Conservation (phyloP, 2,329 filamentous ascomycete species). For the Lasiodiplodia hormozganensis region DNA sequence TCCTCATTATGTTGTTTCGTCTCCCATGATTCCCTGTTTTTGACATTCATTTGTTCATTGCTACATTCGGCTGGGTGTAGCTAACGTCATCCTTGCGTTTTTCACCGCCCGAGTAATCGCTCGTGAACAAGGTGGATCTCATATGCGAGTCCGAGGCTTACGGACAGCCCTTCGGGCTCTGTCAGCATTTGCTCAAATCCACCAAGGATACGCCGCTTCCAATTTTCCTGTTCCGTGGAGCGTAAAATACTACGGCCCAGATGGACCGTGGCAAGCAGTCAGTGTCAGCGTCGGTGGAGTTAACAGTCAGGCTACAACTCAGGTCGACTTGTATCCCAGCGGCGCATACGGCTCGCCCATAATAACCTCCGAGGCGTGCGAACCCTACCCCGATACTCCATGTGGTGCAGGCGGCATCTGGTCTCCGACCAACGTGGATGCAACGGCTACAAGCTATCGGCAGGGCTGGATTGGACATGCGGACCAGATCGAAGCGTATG, state of each 20-base stretch:
- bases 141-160: not conserved
- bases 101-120: not conserved
- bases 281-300: not conserved
- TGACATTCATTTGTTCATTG: not conserved
- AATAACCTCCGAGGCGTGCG: constrained; percentile 30
- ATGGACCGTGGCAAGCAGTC: constrained; percentile 36
- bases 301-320: constrained; percentile 19
- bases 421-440: constrained; percentile 27
- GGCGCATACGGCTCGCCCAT: constrained; percentile 27
- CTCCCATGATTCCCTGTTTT: not conserved
- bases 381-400: constrained; percentile 15
- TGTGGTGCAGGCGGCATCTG: constrained; percentile 33
- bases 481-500: not conserved
- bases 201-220: not conserved
- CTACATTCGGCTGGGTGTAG: not conserved
- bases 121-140: not conserved
- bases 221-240: constrained; percentile 36
- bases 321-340: constrained; percentile 32
- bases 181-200: not conserved
- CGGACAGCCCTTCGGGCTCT: not conserved
- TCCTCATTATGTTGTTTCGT: not conserved
- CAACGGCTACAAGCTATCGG: not conserved
- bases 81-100: not conserved
- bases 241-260: constrained; percentile 31
- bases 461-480: not conserved